Base-by-base conservation (phyloP, 352 stramenopile genomes). In the Phytophthora palmivora region DNA sequence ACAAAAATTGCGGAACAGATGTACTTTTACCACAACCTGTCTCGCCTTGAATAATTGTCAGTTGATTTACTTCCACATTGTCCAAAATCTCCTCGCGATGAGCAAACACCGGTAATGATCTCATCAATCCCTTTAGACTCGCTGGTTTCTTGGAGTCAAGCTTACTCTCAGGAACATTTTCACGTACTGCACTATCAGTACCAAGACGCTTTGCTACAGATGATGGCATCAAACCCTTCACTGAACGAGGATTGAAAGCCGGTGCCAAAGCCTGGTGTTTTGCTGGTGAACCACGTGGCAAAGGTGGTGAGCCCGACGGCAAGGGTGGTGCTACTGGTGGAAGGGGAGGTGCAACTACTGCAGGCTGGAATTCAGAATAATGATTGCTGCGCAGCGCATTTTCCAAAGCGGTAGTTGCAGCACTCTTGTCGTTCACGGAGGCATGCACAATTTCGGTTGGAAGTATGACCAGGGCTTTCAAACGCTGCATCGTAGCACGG, bases 1-100 rank as follows among this genome's bases (percentile, higher is more conserved):
- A 77, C 16, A 99, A 68, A 68, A 99, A 98, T 44, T 97, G 82
- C 18, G 97, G 97, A 4, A 99, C 88, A 6, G 94, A 89, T 7
- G 89, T 98, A 57, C 81, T 97, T 75, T 99, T 99, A n/a, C 97
- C 97, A 67, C 97, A 99, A 5, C 97, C 97, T 24, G 90, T 97
- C 57, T 98, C 93, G 3, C 92, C 93, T 71, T 97, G 89, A 38
- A 98, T 96, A 41, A 98, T 96, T 7, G 91, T 97, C 3, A 98
- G 77, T 50, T 93, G 87, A 51, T 97, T 93, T 11, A 67, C 67
- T 3, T 44, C 56, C 10, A 98, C 80, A 28, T 94, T 94, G 26
- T 86, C 50, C 15, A 97, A 21, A 61, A 98, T 97, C 44, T 95
- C 71, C 15, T 97, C 76, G 15, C 82, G 76, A 66, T 98, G 89